phyloP scores from a whole-genome alignment of 176 grass and related monocot species.

The Paspalum notatum region DNA sequence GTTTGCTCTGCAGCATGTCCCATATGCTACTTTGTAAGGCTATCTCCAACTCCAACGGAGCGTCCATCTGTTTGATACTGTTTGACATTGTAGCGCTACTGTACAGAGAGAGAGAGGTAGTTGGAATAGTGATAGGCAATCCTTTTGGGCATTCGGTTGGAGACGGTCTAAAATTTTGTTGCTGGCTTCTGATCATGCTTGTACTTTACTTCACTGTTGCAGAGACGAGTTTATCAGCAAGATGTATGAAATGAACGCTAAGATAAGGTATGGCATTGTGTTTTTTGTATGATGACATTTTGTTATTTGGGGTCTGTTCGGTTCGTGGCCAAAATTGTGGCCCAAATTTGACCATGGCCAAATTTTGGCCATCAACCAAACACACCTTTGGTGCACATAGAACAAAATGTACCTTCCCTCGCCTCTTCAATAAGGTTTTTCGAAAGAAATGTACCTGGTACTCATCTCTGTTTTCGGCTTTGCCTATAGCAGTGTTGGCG shows the following conservation, averaged over 20 bases:
- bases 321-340: too few species aligned
- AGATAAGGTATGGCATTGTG: constrained; percentile 62
- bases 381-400: neutral
- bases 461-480: constrained; percentile 18
- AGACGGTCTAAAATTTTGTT: too few species aligned
- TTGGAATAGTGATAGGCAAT: too few species aligned
- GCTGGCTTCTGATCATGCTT: neutral
- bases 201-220: constrained; percentile 1
- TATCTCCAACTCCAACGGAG: too few species aligned
- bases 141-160: too few species aligned
- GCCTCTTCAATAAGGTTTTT: too few species aligned
- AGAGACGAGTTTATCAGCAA: constrained; percentile 70
- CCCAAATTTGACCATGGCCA: too few species aligned
- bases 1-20: neutral
- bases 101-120: too few species aligned
- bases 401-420: neutral
- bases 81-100: too few species aligned
- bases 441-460: neutral
- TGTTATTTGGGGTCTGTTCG: too few species aligned
- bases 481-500: neutral
- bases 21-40: neutral
- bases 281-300: constrained; percentile 13
- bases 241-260: constrained; percentile 71
- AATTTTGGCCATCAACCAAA: too few species aligned
- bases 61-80: too few species aligned